These are phyloP conservation scores for Rhodotorula diobovata DNA, from an alignment of 768 basidiomycete genomes.

Conservation along the genomic window DNA sequence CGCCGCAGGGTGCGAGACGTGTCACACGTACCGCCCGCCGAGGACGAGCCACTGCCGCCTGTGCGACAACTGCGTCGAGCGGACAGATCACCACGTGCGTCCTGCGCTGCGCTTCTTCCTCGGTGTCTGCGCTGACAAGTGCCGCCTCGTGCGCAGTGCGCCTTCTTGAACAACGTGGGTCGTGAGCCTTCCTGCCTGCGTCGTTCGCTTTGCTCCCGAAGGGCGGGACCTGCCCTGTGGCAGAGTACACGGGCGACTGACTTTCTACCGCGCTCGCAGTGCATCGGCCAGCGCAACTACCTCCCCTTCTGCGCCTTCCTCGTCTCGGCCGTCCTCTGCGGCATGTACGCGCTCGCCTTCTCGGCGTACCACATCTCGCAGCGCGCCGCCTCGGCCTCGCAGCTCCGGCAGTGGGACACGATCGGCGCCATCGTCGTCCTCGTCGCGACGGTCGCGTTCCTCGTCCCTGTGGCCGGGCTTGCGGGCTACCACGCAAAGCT, in stretches of 20 bases:
- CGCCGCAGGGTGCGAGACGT: conserved; percentile 72
- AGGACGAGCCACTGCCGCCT: conserved; percentile 93
- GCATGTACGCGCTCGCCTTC: conserved; percentile 31
- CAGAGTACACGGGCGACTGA: neutral
- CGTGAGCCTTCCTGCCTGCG: conserved; percentile 52
- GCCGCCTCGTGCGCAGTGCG: too few relatives aligned
- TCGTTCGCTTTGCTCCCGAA: neutral
- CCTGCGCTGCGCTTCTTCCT: conserved; percentile 60
- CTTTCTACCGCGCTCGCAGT: conserved; percentile 46
- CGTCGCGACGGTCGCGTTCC: neutral
- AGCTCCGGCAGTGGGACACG: conserved; percentile 11
- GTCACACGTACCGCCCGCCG: conserved; percentile 85
- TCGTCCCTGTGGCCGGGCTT: conserved; percentile 30
- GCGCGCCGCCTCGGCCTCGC: neutral
- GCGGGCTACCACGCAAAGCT: conserved; percentile 37
- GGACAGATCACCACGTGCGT: conserved; percentile 74
- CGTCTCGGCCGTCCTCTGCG: conserved; percentile 58
- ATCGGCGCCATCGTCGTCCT: conserved; percentile 34
- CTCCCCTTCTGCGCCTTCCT: conserved; percentile 84
- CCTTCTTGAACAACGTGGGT: conserved; percentile 1
- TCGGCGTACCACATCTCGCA: conserved; percentile 30
- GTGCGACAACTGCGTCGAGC: conserved; percentile 97
- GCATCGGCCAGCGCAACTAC: conserved; percentile 91
- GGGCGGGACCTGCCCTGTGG: neutral
- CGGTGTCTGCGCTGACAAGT: too few relatives aligned